Percentiles rank a stretch among this genome's conserved stretches.
Evolutionary conservation across 352 stramenopile genomes (phyloP).

Genomic region (Saprolegnia parasitica): DNA sequence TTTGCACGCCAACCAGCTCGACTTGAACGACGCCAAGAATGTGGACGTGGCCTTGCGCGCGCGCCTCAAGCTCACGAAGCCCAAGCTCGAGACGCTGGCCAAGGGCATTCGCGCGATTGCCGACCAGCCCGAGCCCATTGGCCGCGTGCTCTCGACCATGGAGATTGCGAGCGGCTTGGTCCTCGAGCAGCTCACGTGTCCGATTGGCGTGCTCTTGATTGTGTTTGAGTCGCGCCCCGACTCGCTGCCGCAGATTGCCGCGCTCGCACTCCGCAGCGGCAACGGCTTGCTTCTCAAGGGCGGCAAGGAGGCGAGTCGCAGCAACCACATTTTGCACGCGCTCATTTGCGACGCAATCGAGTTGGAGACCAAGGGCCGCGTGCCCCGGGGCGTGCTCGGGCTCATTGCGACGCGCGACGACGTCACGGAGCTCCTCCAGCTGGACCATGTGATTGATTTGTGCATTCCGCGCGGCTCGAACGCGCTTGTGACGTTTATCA

Average conservation of each 20-base stretch:
- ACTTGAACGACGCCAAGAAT: slow-evolving; percentile 74
- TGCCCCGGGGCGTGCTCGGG: slow-evolving; percentile 91
- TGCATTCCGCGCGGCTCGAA: slow-evolving; percentile 97
- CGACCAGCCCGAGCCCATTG: slow-evolving; percentile 66
- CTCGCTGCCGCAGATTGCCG: slow-evolving; percentile 94
- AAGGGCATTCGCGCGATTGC: slow-evolving; percentile 93
- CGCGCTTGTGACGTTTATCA: slow-evolving; percentile 95
- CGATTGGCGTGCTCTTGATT: slow-evolving; percentile 97
- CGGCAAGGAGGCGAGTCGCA: slow-evolving; percentile 92
- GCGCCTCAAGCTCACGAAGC: slow-evolving; percentile 83
- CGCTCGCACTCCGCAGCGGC: slow-evolving; percentile 91
- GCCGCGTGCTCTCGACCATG: slow-evolving; percentile 65
- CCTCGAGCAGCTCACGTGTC: slow-evolving; percentile 91
- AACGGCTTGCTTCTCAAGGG: slow-evolving; percentile 97
- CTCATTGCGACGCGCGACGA: slow-evolving; percentile 94
- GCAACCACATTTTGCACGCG: slow-evolving; percentile 88
- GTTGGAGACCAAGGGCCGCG: slow-evolving; percentile 72
- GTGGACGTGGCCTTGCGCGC: slow-evolving; percentile 67
- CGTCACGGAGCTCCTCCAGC: slow-evolving; percentile 87
- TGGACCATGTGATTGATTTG: slow-evolving; percentile 97
- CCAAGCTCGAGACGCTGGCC: slow-evolving; percentile 93
- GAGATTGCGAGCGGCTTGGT: slow-evolving; percentile 91
- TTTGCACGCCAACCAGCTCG: slow-evolving; percentile 88
- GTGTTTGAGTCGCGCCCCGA: slow-evolving; percentile 98
- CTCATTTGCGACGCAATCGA: slow-evolving; percentile 94